Evolutionary conservation across 140 eudicot species (phyloP).

Genomic region (Flaveria floridana): DNA sequence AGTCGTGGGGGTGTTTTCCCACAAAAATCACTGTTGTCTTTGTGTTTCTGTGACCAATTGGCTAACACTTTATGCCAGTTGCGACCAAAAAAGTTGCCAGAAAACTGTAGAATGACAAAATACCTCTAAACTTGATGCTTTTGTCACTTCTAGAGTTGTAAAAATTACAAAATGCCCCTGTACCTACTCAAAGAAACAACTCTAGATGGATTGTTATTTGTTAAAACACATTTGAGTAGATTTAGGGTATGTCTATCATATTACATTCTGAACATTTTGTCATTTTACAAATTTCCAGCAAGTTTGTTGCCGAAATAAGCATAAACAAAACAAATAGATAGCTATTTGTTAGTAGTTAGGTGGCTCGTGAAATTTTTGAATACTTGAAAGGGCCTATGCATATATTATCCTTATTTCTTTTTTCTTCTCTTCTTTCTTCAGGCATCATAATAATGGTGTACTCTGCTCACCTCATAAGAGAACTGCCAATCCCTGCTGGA

Average conservation of each 20-base stretch:
- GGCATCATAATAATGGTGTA: not conserved
- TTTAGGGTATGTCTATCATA: not conserved
- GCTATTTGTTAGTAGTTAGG: too few species aligned
- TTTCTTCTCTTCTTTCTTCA: too few species aligned
- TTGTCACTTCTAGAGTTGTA: too few species aligned
- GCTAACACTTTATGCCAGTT: not conserved
- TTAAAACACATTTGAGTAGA: not conserved
- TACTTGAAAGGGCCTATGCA: too few species aligned
- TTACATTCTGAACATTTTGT: not conserved
- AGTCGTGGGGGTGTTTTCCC: too few species aligned
- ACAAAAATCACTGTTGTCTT: too few species aligned
- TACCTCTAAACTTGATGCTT: not conserved
- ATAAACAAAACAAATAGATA: too few species aligned
- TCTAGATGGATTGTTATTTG: not conserved
- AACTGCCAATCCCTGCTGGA: constrained; percentile 73
- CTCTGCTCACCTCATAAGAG: constrained; percentile 67
- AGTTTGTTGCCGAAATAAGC: not conserved
- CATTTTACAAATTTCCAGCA: constrained; percentile 1
- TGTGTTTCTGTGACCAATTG: too few species aligned
- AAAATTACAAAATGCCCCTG: too few species aligned
- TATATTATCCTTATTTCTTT: too few species aligned
- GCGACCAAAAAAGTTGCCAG: not conserved
- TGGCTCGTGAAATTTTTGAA: too few species aligned
- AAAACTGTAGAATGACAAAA: not conserved
- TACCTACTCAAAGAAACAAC: not conserved